Evolutionary conservation across 2,329 filamentous ascomycete genomes (phyloP), one percentile per base, ranked within the genome.

Genomic region (Paraconiothyrium sp.): DNA sequence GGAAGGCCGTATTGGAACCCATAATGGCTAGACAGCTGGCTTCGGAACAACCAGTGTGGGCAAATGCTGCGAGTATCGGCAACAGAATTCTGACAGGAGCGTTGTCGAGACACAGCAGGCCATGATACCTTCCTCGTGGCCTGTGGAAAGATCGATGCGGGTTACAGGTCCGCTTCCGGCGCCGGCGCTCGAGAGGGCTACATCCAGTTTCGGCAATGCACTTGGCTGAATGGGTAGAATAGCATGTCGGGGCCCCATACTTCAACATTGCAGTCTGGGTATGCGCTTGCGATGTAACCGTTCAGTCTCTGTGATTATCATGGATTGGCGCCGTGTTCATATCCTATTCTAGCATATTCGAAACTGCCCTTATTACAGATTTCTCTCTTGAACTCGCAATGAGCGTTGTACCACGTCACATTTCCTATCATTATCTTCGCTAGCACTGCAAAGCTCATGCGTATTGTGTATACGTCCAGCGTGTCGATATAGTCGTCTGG

Each of bases 21-120:
- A 68, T 55, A 14, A 72, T 57, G 4, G 64, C 66, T 1, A 72
- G 43, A 8, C 59, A 59, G 0, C 56, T 64, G 4, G 69, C 65
- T 11, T 46, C 27, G 4, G 60, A 22, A 1, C 52, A 54, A 9
- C 41, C 16, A 16, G 59, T 69, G 5, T 60, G 30, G 32, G 66
- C 72, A 2, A 87, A 74, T 3, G 81, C 78, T 0, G 85, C 66
- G 22, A 78, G 63, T 9, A 66, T 65, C 5, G 77, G 77, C 2
- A 79, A 73, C 22, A 89, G 74, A 2, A 87, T 72, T 87, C 57
- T 0, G 80, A 82, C 8, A 89, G 72, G 3, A 87, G 74, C 5
- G 81, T 77, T 0, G 85, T 88, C 1, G 84, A 84, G 7, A 89
- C 73, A 3, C 83, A 79, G 68, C 88, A 88, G 58, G 87, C 82